Conservation (phyloP, 768 basidiomycete species). For the Leccinum aurantiacum region DNA sequence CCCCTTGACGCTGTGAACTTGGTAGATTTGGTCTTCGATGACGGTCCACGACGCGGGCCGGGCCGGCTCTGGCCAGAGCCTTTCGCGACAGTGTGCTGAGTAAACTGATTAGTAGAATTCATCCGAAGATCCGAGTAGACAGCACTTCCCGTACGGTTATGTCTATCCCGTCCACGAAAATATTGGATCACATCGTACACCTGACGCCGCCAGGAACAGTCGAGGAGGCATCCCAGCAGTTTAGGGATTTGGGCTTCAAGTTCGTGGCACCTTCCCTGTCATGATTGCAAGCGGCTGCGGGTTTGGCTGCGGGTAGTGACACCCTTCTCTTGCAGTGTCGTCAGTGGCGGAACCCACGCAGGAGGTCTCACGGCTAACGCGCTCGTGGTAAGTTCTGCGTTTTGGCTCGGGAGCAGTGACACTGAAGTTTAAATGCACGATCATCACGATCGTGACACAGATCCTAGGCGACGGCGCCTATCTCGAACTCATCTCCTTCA, state of each 20-base stretch:
- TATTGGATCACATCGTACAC: constrained; percentile 69
- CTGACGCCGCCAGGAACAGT: constrained; percentile 66
- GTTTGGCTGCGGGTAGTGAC: neutral
- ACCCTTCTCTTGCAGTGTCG: constrained; percentile 44
- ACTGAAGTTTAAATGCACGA: neutral
- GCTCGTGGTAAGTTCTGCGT: constrained; percentile 47
- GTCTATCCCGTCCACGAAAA: constrained; percentile 38
- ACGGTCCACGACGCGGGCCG: neutral
- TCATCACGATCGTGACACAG: constrained; percentile 5
- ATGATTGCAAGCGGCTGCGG: neutral
- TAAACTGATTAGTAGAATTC: neutral
- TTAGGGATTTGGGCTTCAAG: constrained; percentile 66
- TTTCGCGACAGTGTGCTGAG: neutral
- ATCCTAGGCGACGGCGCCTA: constrained; percentile 51
- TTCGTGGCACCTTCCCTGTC: constrained; percentile 29
- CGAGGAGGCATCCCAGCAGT: constrained; percentile 48
- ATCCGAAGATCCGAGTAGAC: neutral
- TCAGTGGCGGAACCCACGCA: constrained; percentile 64
- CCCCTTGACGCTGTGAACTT: neutral
- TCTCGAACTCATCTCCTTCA: constrained; percentile 70
- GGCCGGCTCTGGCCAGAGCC: neutral
- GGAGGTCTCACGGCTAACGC: constrained; percentile 64
- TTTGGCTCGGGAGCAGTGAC: neutral
- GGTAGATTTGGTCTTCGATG: neutral
- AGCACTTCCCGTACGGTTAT: constrained; percentile 9